These are phyloP conservation scores for Protomyces inundatus DNA, from an alignment of 1,139 yeast genomes.

Conservation along the genomic window DNA sequence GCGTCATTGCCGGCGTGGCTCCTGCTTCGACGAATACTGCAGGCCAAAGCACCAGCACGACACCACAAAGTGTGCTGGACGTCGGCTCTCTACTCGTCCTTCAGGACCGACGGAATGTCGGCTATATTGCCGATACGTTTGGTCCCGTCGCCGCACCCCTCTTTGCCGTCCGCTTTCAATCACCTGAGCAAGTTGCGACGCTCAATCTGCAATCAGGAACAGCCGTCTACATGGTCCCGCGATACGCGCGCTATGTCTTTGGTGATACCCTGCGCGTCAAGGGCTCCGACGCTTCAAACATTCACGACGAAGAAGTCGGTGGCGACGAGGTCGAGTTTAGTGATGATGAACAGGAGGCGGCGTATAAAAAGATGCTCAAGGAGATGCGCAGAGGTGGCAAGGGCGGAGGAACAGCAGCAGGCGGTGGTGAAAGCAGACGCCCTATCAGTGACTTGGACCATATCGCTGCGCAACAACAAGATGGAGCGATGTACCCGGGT, in stretches of 20 bases:
- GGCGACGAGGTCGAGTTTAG: slow-evolving; percentile 91
- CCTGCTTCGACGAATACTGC: slow-evolving; percentile 78
- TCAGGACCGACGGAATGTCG: slow-evolving; percentile 66
- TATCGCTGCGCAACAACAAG: slow-evolving; percentile 8
- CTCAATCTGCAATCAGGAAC: slow-evolving; percentile 51
- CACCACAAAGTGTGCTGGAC: slow-evolving; percentile 48
- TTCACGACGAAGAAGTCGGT: slow-evolving; percentile 90
- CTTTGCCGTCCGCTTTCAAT: slow-evolving; percentile 66
- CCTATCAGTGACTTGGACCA: slow-evolving; percentile 19
- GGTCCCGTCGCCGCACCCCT: slow-evolving; percentile 84
- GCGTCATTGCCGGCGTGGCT: slow-evolving; percentile 59
- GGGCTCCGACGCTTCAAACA: slow-evolving; percentile 93
- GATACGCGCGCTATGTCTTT: slow-evolving; percentile 70
- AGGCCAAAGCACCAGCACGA: not conserved
- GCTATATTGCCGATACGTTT: slow-evolving; percentile 62
- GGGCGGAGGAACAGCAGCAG: not conserved
- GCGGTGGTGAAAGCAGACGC: slow-evolving; percentile 1
- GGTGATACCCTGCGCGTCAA: slow-evolving; percentile 69
- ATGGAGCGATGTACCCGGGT: too few species aligned
- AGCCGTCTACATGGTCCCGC: slow-evolving; percentile 69
- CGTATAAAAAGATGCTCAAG: slow-evolving; percentile 28
- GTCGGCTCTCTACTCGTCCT: slow-evolving; percentile 79
- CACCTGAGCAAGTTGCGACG: slow-evolving; percentile 47
- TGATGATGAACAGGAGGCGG: slow-evolving; percentile 52
- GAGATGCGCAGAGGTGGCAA: slow-evolving; percentile 21